A percentile compares a stretch with the other conserved stretches of the same genome.
These are phyloP conservation scores for Bolboschoenus planiculmis DNA, from an alignment of 176 grass and related monocot genomes.

Conservation along the genomic window DNA sequence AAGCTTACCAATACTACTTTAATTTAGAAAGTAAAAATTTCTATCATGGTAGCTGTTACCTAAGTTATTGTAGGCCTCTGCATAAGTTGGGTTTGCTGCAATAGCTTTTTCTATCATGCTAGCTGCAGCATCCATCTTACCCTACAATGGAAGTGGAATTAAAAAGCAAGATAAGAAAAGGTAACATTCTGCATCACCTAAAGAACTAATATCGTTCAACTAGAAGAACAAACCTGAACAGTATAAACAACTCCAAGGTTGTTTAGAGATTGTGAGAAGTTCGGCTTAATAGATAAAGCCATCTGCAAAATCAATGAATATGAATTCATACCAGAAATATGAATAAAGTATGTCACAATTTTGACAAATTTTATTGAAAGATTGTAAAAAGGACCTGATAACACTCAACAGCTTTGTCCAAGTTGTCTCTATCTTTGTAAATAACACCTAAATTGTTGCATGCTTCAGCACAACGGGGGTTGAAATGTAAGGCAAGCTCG, in stretches of 20 bases:
- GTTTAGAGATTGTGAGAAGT: conserved; percentile 94
- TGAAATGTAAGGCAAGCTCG: conserved; percentile 96
- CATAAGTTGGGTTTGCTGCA: conserved; percentile 71
- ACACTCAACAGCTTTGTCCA: conserved; percentile 98
- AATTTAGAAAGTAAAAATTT: neutral
- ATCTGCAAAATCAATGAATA: conserved; percentile 40
- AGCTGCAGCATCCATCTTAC: conserved; percentile 95
- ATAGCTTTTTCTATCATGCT: conserved; percentile 98
- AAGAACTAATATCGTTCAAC: conserved; percentile 6
- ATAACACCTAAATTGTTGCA: conserved; percentile 99
- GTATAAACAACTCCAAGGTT: conserved; percentile 99
- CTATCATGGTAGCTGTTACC: conserved; percentile 36
- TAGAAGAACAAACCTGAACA: conserved; percentile 61
- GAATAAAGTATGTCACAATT: conserved; percentile 7
- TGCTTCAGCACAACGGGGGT: conserved; percentile 91
- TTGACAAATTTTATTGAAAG: conserved; percentile 13
- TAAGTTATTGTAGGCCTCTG: conserved; percentile 99
- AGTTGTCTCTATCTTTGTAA: conserved; percentile 99
- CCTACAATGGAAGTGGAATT: conserved; percentile 32
- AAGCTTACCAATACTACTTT: neutral
- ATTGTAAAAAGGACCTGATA: conserved; percentile 59
- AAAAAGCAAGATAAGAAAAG: conserved; percentile 15
- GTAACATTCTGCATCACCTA: neutral
- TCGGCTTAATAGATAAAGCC: conserved; percentile 94
- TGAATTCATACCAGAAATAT: neutral